phyloP scores from a whole-genome alignment of 1,284 basidiomycete genomes.

The Flammula alnicola region DNA sequence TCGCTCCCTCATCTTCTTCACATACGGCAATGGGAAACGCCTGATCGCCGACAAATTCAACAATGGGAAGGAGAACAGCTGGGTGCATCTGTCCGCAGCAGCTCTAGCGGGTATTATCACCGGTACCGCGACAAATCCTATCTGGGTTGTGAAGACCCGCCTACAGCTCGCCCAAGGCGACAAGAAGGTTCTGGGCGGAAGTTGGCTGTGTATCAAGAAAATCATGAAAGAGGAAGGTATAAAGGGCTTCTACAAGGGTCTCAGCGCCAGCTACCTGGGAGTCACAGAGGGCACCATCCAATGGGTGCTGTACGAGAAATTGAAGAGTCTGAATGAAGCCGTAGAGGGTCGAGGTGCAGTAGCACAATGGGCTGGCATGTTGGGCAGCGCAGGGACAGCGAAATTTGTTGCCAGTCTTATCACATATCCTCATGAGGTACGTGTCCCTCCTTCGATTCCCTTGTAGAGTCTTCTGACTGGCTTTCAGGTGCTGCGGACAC shows the following conservation, averaged over 20 bases:
- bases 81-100: slow-evolving; percentile 88
- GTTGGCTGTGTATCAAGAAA: slow-evolving; percentile 65
- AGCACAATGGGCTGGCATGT: slow-evolving; percentile 78
- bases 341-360: slow-evolving; percentile 60
- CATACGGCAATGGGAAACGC: slow-evolving; percentile 96
- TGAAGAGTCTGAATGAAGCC: slow-evolving; percentile 67
- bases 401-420: slow-evolving; percentile 94
- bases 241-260: slow-evolving; percentile 91
- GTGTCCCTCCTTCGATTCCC: slow-evolving; percentile 20
- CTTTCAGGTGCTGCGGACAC: slow-evolving; percentile 84
- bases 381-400: slow-evolving; percentile 91
- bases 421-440: slow-evolving; percentile 96
- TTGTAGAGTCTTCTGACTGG: slow-evolving; percentile 1
- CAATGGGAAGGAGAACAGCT: slow-evolving; percentile 80
- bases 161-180: slow-evolving; percentile 67
- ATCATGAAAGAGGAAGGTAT: slow-evolving; percentile 87
- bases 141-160: slow-evolving; percentile 98
- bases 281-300: slow-evolving; percentile 98
- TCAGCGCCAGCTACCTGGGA: slow-evolving; percentile 94
- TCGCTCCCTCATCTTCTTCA: slow-evolving; percentile 97
- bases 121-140: slow-evolving; percentile 92
- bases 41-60: slow-evolving; percentile 89
- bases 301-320: slow-evolving; percentile 94
- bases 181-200: slow-evolving; percentile 52
- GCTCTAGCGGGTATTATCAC: slow-evolving; percentile 87